Evolutionary conservation across 2,329 filamentous ascomycete genomes (phyloP), one percentile per base, ranked within the genome.

Genomic region (Bisporella sp.): DNA sequence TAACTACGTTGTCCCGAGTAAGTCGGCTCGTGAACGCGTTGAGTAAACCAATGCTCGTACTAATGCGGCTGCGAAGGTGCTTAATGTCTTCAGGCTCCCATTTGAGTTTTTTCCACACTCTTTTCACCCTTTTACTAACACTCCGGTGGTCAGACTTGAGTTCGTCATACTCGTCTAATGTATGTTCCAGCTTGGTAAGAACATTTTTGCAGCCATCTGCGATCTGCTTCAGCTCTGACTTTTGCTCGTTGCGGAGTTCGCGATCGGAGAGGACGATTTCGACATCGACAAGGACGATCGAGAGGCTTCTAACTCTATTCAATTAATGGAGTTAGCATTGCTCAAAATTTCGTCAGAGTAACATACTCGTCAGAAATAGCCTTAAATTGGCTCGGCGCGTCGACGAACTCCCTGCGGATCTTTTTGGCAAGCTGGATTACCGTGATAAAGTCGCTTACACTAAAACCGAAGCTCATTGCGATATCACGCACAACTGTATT

Each of bases 241-340:
- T 13, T 40, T 60, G 55, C 30, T 53, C 21, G n/a, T 47, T 47
- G 41, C 45, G 12, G 11, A 62, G 48, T 8, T 54, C 50, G 7
- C 52, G 8, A 6, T 49, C 46, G 12, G 53, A 50, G 11, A 61
- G 31, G 29, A 48, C 44, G 31, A 54, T 51, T n/a, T 62, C 55
- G 39, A 64, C 50, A 53, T 60, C 56, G 35, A 57, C 56, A 31
- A 63, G 45, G n/a, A 59, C 47, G 39, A 59, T 45, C 7, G 43
- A 45, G 43, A 45, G 43, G 43, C 31, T 32, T 45, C 31, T 11
- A 32, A 59, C 47, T 31, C 59, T 63, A 39, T 53, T 47, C 7
- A 30, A 33, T 46, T 21, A 21, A 21, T 21, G 21, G 30, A 37
- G 42, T 49, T 37, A 51, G 46, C 31, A 37, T 7, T 45, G 11